Evolutionary conservation across 176 grass and related monocot genomes (phyloP).

Genomic region (Musa beccarii): DNA sequence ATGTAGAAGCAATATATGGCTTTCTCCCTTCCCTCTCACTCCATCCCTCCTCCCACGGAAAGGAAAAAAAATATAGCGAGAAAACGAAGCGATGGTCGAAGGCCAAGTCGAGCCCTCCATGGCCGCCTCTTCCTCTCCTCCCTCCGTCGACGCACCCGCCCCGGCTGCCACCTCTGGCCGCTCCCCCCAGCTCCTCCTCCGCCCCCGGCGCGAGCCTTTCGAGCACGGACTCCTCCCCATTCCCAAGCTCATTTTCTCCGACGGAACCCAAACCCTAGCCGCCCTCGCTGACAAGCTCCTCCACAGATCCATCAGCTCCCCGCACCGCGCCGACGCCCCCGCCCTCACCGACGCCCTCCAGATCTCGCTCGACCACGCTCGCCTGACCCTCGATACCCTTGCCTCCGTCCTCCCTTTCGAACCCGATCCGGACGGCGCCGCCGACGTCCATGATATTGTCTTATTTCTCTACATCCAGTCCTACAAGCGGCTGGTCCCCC

Average conservation of each 20-base stretch:
- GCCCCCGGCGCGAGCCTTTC: constrained; percentile 74
- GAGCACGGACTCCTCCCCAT: constrained; percentile 91
- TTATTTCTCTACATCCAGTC: constrained; percentile 28
- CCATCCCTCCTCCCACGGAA: background rate
- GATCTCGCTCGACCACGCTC: constrained; percentile 70
- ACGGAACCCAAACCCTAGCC: constrained; percentile 50
- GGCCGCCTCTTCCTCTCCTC: too few species aligned
- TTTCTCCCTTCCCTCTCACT: background rate
- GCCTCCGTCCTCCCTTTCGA: constrained; percentile 62
- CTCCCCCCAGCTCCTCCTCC: constrained; percentile 30
- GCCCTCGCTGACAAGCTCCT: constrained; percentile 64
- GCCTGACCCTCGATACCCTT: constrained; percentile 65
- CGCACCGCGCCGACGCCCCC: constrained; percentile 39
- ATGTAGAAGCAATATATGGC: too few species aligned
- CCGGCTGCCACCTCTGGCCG: background rate
- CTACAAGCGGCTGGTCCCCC: constrained; percentile 25
- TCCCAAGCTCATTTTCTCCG: constrained; percentile 74
- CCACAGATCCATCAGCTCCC: constrained; percentile 1
- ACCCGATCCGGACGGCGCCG: constrained; percentile 30
- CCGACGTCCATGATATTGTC: constrained; percentile 10
- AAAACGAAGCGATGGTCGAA: constrained; percentile 2
- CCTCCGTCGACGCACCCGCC: background rate
- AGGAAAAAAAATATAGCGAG: background rate
- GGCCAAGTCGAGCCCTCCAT: background rate
- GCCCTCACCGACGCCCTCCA: constrained; percentile 61